Evolutionary conservation across 371 early-diverging fungal genomes (phyloP).

Genomic region (Globomyces sp.): DNA sequence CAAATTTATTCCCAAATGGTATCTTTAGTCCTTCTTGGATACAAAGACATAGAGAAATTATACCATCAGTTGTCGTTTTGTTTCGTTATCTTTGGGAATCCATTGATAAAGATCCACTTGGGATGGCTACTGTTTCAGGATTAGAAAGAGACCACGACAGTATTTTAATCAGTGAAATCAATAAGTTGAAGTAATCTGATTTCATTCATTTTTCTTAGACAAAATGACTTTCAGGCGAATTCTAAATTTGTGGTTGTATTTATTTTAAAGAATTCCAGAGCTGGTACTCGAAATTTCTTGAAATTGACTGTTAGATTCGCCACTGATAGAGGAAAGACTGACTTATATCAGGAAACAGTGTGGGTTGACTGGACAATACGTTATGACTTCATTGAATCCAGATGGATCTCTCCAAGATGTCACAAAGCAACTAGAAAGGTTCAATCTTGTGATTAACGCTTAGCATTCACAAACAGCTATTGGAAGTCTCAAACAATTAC

Average conservation of each 20-base stretch:
- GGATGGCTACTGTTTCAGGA: conserved; percentile 48
- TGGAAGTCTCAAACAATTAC: conserved; percentile 65
- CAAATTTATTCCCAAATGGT: conserved; percentile 81
- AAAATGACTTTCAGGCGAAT: conserved; percentile 62
- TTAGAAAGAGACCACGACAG: conserved; percentile 62
- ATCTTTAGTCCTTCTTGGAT: conserved; percentile 74
- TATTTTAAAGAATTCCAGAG: conserved; percentile 46
- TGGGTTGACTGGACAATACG: conserved; percentile 24
- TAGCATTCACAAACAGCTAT: conserved; percentile 66
- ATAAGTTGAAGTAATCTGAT: conserved; percentile 56
- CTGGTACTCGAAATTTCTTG: conserved; percentile 22
- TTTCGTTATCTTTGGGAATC: conserved; percentile 52
- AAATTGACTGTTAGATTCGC: conserved; percentile 30
- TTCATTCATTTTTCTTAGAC: conserved; percentile 20
- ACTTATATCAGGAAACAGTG: conserved; percentile 21
- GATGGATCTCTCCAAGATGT: not conserved
- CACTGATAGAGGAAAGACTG: conserved; percentile 23
- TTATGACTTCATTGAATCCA: conserved; percentile 20
- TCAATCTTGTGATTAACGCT: too few species aligned
- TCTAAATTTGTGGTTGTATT: conserved; percentile 73
- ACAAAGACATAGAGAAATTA: conserved; percentile 56
- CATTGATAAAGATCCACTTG: conserved; percentile 57
- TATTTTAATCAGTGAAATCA: conserved; percentile 61
- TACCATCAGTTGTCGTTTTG: conserved; percentile 67
- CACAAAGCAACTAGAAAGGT: too few species aligned